Conservation (phyloP, 228 moss, liverwort and hornwort species). For the Sphagnum fallax region DNA sequence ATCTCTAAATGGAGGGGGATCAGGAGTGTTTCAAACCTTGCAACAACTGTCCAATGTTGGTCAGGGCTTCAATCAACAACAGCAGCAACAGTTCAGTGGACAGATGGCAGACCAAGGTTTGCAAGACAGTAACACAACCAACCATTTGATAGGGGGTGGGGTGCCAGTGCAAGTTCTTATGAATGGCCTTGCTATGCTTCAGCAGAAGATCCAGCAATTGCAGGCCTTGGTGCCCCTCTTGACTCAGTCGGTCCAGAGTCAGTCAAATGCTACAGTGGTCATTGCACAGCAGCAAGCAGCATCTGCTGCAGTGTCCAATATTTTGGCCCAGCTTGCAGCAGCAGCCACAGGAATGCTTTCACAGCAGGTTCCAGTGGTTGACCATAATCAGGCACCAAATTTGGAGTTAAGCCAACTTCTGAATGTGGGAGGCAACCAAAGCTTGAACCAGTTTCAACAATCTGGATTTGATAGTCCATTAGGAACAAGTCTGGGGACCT, state of each 20-base stretch:
- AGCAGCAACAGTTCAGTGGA: constrained; percentile 26
- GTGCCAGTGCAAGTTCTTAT: constrained; percentile 49
- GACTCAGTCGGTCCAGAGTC: constrained; percentile 38
- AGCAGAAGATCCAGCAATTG: constrained; percentile 76
- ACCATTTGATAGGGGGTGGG: constrained; percentile 32
- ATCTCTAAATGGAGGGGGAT: constrained; percentile 18
- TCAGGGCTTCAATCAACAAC: constrained; percentile 26
- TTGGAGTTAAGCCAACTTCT: constrained; percentile 47
- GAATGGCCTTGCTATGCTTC: constrained; percentile 59
- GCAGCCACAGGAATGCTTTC: constrained; percentile 55
- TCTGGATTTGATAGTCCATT: constrained; percentile 10
- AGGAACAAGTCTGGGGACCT: constrained; percentile 15
- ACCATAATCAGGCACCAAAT: constrained; percentile 18
- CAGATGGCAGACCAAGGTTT: constrained; percentile 20
- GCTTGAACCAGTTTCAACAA: constrained; percentile 31
- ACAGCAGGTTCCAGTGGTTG: constrained; percentile 6
- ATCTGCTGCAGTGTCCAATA: constrained; percentile 50
- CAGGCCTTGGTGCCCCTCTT: constrained; percentile 79
- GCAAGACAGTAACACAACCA: constrained; percentile 12
- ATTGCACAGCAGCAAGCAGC: constrained; percentile 74
- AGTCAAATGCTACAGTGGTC: constrained; percentile 18
- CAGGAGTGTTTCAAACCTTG: constrained; percentile 35
- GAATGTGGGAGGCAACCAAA: constrained; percentile 30
- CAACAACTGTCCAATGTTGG: constrained; percentile 28
- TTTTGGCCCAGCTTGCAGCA: constrained; percentile 77